Evolutionary conservation across 179 eudicot genomes (phyloP), one percentile per base, ranked within the genome.

Genomic region (Beta lomatogona): DNA sequence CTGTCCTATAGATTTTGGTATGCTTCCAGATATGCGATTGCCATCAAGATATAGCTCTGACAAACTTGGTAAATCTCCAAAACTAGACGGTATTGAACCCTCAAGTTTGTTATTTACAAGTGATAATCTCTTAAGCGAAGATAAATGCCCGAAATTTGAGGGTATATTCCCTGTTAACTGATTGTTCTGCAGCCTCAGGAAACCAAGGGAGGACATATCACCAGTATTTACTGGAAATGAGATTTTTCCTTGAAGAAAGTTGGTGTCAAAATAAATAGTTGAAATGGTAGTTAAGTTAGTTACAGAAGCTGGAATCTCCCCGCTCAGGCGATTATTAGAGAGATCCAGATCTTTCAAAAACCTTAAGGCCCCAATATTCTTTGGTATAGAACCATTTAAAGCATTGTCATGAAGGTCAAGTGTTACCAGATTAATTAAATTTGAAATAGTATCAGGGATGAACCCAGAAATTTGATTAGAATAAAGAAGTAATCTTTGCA

Each of bases 171-270:
- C 91, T 41, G 86, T 89, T 25, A 93, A 89, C 41, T 19, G 80
- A 79, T 93, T 93, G 53, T 89, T 55, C 10, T 90, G 79, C 77
- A 93, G 90, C 78, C 89, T 88, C 9, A 90, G 88, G 80, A 83
- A 85, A 14, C 85, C 52, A 22, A 93, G 91, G 69, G 84, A 81
- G 46, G 86, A 84, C 91, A 91, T 84, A 61, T 86, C 84, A 44
- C 83, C 85, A 63, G 65, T 75, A n/a, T 73, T 78, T 65, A 78
- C 66, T 16, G 89, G 91, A 63, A 86, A 90, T 65, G 88, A 87
- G 60, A 93, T 91, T 28, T 83, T 89, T 15, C 94, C 94, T 46
- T 84, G 86, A 18, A 92, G 91, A 21, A 60, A 81, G 83, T 91
- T 92, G 81, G 77, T 77, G 60, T 87, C 78, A 16, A 91, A 81